Evolutionary conservation across 306 rosid species (phyloP), one percentile per base, ranked within the genome.

Genomic region (Vigna radiata): DNA sequence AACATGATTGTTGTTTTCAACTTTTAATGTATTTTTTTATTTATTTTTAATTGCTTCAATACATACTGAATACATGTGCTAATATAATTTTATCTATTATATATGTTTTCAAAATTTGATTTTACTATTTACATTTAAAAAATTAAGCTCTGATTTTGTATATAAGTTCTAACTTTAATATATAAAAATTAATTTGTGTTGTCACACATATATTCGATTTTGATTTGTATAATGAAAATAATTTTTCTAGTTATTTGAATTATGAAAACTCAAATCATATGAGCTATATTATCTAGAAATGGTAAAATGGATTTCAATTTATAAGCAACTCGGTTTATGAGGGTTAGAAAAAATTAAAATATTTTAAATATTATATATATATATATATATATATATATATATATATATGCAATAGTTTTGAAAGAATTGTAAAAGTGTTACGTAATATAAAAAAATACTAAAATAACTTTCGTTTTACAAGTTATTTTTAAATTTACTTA

Each of bases 1-100:
- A 52, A 65, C 67, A 54, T 46, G 68, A 77, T 67, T 47, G 43
- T 59, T 67, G 44, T 59, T 41, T 67, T 19, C 53, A 66, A 66
- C 71, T 66, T 66, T 77, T 39, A 25, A 52, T 16, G 73, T 13
- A 3, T 8, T 13, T 53, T n/a, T 1, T 55, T 55, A 21, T 55
- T 1, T 8, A 3, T 16, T 29, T 62, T 9, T 41, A 8, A 8
- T 43, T 29, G 33, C 33, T 29, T 29, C 33, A 41, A 41, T 9
- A 2, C 63, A 71, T 54, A 13, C 31, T 19, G 3, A 53, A 70
- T 17, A 71, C 14, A 17, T 5, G 23, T 3, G 37, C 14, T 6
- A 6, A 31, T n/a, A 31, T 62, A 33, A 33, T 29, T 54, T 14
- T 27, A 29, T 29, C 5, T 29, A 29, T 29, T 29, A 29, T 4